Evolutionary conservation across 345 rosid genomes (phyloP), one percentile per base, ranked within the genome.

Genomic region (Populus pruinosa): DNA sequence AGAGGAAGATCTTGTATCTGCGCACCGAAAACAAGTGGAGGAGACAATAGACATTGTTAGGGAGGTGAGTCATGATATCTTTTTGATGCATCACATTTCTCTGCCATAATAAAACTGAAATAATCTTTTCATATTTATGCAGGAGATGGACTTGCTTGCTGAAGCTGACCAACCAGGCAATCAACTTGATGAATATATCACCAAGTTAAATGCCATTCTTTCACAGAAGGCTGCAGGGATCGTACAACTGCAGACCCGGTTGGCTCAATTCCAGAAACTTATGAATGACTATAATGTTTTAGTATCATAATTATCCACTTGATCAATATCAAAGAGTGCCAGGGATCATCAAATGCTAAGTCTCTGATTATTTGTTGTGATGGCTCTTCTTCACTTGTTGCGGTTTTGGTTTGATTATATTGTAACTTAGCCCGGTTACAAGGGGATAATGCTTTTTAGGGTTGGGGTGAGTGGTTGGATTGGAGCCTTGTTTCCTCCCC

Each of bases 141-240:
- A 90, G 93, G 93, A 90, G 82, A 90, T 88, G 93, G 75, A 83
- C 74, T 81, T 90, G 76, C 84, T 88, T 1, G 87, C 81, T 81
- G 84, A 87, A 87, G 93, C 85, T 55, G 89, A 90, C 76, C 89
- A 87, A 83, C 91, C 89, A 11, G 91, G 91, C 65, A 90, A 90
- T 81, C 88, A 83, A 38, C 80, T 88, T 35, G 89, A 88, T 72
- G 83, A 83, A 74, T 90, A 88, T 83, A 75, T 90, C 44, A 69
- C 84, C 35, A 90, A 83, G 75, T 76, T 90, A 63, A 87, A 86
- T 73, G 65, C 82, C 70, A 82, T 87, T 80, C 91, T 90, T 68
- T 85, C 90, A 8, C 86, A 86, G 76, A 90, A 90, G 79, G 90
- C 93, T 59, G 85, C 90, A 69, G 91, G 89, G 71, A 86, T 90